Evolutionary conservation across 2,329 filamentous ascomycete genomes (phyloP).

Genomic region (Aspergillus fumigatiaffinis): DNA sequence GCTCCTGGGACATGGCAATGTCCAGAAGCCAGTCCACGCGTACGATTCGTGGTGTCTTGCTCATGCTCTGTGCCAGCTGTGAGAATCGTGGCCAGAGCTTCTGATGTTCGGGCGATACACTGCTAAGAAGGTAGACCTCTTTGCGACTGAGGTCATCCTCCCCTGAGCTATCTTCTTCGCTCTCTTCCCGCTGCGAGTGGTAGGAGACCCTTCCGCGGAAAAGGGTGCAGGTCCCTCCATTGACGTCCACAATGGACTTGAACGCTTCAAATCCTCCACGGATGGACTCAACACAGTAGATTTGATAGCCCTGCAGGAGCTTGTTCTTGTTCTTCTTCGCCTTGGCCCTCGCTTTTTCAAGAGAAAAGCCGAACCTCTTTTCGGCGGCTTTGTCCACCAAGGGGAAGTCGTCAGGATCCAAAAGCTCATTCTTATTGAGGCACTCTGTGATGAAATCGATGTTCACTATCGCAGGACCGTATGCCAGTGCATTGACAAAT

Average conservation of each 20-base stretch:
- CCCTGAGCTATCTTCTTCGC: slow-evolving; percentile 46
- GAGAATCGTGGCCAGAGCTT: slow-evolving; percentile 76
- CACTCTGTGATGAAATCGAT: slow-evolving; percentile 75
- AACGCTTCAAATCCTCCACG: slow-evolving; percentile 80
- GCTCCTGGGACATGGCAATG: slow-evolving; percentile 81
- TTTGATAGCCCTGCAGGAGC: slow-evolving; percentile 69
- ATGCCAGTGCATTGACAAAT: slow-evolving; percentile 82
- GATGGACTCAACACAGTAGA: slow-evolving; percentile 81
- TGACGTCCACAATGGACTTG: slow-evolving; percentile 78
- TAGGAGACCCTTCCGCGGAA: slow-evolving; percentile 73
- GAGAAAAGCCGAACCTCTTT: slow-evolving; percentile 63
- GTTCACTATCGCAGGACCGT: slow-evolving; percentile 71
- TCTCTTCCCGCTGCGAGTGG: slow-evolving; percentile 53
- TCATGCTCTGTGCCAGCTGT: slow-evolving; percentile 70
- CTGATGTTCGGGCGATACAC: slow-evolving; percentile 62
- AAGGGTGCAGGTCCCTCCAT: slow-evolving; percentile 76
- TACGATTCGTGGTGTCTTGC: slow-evolving; percentile 78
- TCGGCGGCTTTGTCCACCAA: slow-evolving; percentile 72
- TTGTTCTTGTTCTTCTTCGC: slow-evolving; percentile 73
- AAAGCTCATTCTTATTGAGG: slow-evolving; percentile 63
- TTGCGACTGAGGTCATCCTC: slow-evolving; percentile 60
- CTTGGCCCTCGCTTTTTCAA: slow-evolving; percentile 64
- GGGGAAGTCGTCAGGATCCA: slow-evolving; percentile 61
- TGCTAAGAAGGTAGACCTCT: slow-evolving; percentile 79
- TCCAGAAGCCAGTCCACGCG: slow-evolving; percentile 85